These are phyloP conservation scores for Triangularia verruculosa DNA, from an alignment of 2,329 filamentous ascomycete species.

Conservation along the genomic window DNA sequence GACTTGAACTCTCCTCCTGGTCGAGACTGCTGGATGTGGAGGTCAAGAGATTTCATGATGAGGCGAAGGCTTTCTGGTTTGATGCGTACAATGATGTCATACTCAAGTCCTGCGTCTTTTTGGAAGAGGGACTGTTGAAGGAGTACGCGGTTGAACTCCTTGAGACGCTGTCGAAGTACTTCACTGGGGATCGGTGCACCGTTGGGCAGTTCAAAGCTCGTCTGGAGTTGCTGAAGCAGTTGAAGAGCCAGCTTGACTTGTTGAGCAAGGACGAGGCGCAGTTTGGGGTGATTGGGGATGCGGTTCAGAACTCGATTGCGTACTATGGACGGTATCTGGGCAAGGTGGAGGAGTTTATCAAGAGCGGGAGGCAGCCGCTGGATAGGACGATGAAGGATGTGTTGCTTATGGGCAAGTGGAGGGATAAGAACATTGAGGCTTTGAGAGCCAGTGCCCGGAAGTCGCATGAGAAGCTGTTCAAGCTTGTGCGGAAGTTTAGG, in stretches of 20 bases:
- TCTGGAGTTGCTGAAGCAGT: constrained; percentile 64
- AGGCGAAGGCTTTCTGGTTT: constrained; percentile 93
- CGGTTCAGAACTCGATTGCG: constrained; percentile 71
- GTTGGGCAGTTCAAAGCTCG: constrained; percentile 77
- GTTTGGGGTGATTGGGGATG: constrained; percentile 57
- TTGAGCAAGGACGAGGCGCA: constrained; percentile 57
- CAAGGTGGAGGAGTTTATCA: constrained; percentile 62
- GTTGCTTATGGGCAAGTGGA: constrained; percentile 94
- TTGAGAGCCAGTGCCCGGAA: constrained; percentile 84
- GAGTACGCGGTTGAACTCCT: constrained; percentile 67
- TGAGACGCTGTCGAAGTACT: constrained; percentile 75
- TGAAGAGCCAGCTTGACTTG: constrained; percentile 62
- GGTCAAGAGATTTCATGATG: constrained; percentile 67
- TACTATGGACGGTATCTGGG: constrained; percentile 72
- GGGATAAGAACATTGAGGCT: constrained; percentile 91
- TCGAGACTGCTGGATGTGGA: constrained; percentile 84
- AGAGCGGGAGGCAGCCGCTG: constrained; percentile 66
- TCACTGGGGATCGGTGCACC: constrained; percentile 63
- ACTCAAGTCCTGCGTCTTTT: constrained; percentile 66
- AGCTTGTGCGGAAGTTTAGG: constrained; percentile 86
- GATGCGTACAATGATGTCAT: constrained; percentile 89
- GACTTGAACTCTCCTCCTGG: constrained; percentile 91
- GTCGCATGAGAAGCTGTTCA: constrained; percentile 90
- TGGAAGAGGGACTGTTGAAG: constrained; percentile 55
- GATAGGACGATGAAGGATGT: constrained; percentile 93